These are phyloP conservation scores for Parascedosporium putredinis DNA, from an alignment of 2,329 filamentous ascomycete genomes.

Conservation along the genomic window DNA sequence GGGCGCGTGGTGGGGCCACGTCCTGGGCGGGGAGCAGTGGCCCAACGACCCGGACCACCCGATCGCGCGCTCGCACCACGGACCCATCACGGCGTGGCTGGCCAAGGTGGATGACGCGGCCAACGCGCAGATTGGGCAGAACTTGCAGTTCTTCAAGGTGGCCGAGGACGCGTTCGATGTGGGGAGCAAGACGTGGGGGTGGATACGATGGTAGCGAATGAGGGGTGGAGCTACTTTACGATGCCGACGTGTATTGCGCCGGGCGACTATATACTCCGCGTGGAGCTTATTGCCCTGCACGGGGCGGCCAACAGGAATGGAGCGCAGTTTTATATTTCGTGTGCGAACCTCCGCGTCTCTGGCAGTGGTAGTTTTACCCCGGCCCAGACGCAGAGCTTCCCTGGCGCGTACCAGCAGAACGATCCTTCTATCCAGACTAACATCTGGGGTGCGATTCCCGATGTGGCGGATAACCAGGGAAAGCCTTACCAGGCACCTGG, in stretches of 20 bases:
- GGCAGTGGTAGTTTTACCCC: conserved; percentile 29
- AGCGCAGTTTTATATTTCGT: conserved; percentile 41
- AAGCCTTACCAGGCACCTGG: conserved; percentile 21
- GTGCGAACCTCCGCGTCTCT: conserved; percentile 47
- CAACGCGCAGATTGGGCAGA: conserved; percentile 20
- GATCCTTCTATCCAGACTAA: conserved; percentile 35
- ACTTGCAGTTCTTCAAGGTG: conserved; percentile 44
- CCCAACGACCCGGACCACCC: conserved; percentile 40
- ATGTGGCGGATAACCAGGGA: conserved; percentile 30
- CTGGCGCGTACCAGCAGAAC: conserved; percentile 30
- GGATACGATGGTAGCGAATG: conserved; percentile 30
- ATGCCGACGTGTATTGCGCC: conserved; percentile 40
- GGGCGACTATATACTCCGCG: conserved; percentile 44
- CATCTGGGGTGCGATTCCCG: conserved; percentile 30
- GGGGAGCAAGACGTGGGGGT: conserved; percentile 36
- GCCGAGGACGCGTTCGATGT: conserved; percentile 37
- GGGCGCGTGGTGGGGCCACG: conserved; percentile 41
- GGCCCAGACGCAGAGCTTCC: conserved; percentile 38
- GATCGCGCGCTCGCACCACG: conserved; percentile 43
- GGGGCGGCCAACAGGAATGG: conserved; percentile 31
- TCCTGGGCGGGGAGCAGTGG: conserved; percentile 41
- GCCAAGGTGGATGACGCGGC: conserved; percentile 42
- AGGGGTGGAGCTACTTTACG: conserved; percentile 36
- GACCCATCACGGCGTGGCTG: conserved; percentile 42
- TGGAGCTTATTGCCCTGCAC: conserved; percentile 40